phyloP scores from a whole-genome alignment of 768 basidiomycete genomes.

The Coprinellus aureogranulatus region DNA sequence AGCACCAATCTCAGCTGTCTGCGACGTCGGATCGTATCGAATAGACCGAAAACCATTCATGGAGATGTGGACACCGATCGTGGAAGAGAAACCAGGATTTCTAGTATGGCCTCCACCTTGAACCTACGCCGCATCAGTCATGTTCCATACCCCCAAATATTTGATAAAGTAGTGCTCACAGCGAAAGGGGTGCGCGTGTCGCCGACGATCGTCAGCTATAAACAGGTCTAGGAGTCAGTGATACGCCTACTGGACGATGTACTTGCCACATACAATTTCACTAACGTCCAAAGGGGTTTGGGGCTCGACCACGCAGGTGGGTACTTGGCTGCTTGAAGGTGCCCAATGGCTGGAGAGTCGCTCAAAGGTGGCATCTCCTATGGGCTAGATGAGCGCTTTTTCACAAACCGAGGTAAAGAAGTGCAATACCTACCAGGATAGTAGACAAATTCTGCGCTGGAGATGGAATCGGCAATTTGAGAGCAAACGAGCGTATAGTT shows the following conservation, averaged over 20 bases:
- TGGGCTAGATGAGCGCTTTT: no score
- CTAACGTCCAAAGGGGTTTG: conserved; percentile 51
- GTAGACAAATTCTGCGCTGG: no score
- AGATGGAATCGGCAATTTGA: no score
- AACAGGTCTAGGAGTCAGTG: background rate
- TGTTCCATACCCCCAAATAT: background rate
- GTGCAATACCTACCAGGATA: no score
- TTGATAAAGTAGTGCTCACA: conserved; percentile 26
- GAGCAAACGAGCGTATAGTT: no score
- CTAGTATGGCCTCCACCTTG: conserved; percentile 49
- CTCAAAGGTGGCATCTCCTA: background rate
- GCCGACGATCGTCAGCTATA: conserved; percentile 49
- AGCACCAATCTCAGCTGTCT: conserved; percentile 29
- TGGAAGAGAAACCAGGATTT: conserved; percentile 50
- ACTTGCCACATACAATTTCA: conserved; percentile 39
- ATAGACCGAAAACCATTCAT: conserved; percentile 39
- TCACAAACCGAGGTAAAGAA: no score
- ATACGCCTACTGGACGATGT: background rate
- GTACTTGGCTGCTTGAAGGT: conserved; percentile 41
- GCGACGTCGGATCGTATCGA: conserved; percentile 25
- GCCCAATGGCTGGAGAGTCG: conserved; percentile 43
- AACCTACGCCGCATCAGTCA: conserved; percentile 30
- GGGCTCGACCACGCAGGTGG: conserved; percentile 59
- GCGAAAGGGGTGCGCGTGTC: conserved; percentile 50
- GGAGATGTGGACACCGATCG: conserved; percentile 48